Percentiles rank a stretch among this genome's conserved stretches.
These are phyloP conservation scores for Spinacia oleracea DNA, from an alignment of 179 eudicot species.

Conservation along the genomic window DNA sequence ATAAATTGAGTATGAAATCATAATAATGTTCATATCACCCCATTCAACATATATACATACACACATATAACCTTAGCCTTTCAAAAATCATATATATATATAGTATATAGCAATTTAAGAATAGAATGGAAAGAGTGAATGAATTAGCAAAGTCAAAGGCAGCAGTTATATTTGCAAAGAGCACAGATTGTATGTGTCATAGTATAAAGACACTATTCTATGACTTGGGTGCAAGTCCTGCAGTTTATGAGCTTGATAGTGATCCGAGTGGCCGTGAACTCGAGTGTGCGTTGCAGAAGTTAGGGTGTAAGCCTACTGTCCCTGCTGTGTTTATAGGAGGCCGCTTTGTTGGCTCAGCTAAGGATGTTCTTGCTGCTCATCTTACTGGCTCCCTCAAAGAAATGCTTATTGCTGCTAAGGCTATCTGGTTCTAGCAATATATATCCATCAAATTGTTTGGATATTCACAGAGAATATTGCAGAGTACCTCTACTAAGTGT, in stretches of 20 bases:
- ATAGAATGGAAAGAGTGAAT: slow-evolving; percentile 38
- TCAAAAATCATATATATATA: neutral
- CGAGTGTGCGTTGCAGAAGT: slow-evolving; percentile 44
- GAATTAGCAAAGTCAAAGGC: slow-evolving; percentile 47
- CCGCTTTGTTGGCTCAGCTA: slow-evolving; percentile 41
- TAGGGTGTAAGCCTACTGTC: slow-evolving; percentile 45
- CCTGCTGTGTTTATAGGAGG: slow-evolving; percentile 56
- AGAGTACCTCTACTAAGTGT: too few species aligned
- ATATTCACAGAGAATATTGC: too few species aligned
- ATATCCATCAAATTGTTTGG: too few species aligned
- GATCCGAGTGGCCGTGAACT: slow-evolving; percentile 51
- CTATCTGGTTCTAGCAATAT: slow-evolving; percentile 46
- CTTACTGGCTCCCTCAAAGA: slow-evolving; percentile 42
- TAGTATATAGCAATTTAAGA: too few species aligned
- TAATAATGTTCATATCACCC: neutral
- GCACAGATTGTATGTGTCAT: slow-evolving; percentile 62
- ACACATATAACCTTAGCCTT: too few species aligned
- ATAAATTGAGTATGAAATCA: slow-evolving; percentile 14
- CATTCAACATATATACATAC: neutral
- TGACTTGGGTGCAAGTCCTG: slow-evolving; percentile 59
- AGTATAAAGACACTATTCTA: slow-evolving; percentile 49
- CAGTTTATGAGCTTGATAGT: slow-evolving; percentile 55
- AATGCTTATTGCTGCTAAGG: slow-evolving; percentile 43
- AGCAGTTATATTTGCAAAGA: slow-evolving; percentile 55
- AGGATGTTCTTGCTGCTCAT: slow-evolving; percentile 45